These are phyloP conservation scores for Styphnolobium japonicum DNA, from an alignment of 306 rosid genomes.

Conservation along the genomic window DNA sequence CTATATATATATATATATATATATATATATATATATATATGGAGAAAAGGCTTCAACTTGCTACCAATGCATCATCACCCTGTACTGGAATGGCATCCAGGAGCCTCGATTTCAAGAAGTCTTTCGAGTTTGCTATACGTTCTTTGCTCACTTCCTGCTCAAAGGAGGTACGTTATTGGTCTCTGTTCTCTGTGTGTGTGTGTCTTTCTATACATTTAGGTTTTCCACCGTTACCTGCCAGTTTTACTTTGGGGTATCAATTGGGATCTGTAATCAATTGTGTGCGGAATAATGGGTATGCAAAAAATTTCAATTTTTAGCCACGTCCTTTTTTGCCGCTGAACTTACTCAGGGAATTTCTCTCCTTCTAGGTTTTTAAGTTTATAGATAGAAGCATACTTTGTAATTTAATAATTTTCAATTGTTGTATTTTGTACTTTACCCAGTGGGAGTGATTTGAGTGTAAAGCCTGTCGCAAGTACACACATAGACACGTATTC, in stretches of 20 bases:
- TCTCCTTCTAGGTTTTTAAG: not conserved
- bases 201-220: not conserved
- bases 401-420: not conserved
- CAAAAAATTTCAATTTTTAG: not conserved
- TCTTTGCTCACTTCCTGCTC: constrained; percentile 62
- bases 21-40: too few species aligned
- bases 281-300: not conserved
- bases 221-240: not conserved
- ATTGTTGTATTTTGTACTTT: not conserved
- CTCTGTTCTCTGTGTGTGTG: not conserved
- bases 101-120: constrained; percentile 53
- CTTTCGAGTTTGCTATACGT: constrained; percentile 54
- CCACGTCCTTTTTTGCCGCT: not conserved
- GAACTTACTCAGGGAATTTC: too few species aligned
- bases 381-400: not conserved
- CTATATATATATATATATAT: too few species aligned
- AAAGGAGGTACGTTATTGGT: constrained; percentile 42
- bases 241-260: not conserved
- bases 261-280: not conserved
- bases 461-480: not conserved
- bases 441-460: not conserved
- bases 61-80: not conserved
- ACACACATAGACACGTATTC: not conserved
- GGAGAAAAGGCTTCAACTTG: constrained; percentile 31
- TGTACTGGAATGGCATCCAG: constrained; percentile 42